A percentile compares a stretch with the other conserved stretches of the same genome.
These are phyloP conservation scores for Parastagonospora nodorum DNA, from an alignment of 2,329 filamentous ascomycete species.

Conservation along the genomic window DNA sequence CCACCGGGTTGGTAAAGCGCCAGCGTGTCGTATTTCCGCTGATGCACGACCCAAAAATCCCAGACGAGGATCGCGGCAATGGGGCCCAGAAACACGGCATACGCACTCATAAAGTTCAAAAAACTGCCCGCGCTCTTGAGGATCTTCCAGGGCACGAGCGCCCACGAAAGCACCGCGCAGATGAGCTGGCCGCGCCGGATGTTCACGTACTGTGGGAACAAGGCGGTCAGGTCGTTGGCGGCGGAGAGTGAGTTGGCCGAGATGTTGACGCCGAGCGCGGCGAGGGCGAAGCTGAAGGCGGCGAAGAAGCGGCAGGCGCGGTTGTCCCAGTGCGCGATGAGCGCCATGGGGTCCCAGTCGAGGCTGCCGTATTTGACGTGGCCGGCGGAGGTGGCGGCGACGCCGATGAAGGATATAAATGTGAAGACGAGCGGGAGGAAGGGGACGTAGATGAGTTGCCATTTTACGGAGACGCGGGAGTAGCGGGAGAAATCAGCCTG, in stretches of 20 bases:
- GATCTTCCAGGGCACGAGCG: slow-evolving; percentile 55
- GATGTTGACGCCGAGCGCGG: slow-evolving; percentile 60
- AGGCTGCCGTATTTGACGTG: slow-evolving; percentile 56
- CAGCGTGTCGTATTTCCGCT: slow-evolving; percentile 55
- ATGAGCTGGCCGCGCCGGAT: slow-evolving; percentile 56
- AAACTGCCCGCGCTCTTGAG: slow-evolving; percentile 49
- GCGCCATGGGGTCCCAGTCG: slow-evolving; percentile 52
- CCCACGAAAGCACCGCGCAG: slow-evolving; percentile 51
- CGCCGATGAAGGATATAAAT: slow-evolving; percentile 61
- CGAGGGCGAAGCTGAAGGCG: slow-evolving; percentile 53
- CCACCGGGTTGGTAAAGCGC: slow-evolving; percentile 58
- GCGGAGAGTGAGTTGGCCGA: slow-evolving; percentile 59
- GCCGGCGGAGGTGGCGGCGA: slow-evolving; percentile 62
- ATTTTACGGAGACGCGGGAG: slow-evolving; percentile 54
- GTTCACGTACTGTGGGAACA: slow-evolving; percentile 60
- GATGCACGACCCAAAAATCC: slow-evolving; percentile 65
- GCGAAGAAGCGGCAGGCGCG: slow-evolving; percentile 50
- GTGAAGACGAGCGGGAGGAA: slow-evolving; percentile 60
- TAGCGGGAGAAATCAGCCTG: slow-evolving; percentile 64
- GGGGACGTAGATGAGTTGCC: slow-evolving; percentile 57
- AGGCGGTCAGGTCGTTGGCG: slow-evolving; percentile 59
- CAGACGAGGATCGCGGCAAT: slow-evolving; percentile 65
- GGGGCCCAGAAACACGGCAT: slow-evolving; percentile 68
- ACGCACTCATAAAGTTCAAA: slow-evolving; percentile 67
- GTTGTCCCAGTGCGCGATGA: slow-evolving; percentile 46